These are phyloP conservation scores for Cladosporium velox DNA, from an alignment of 2,329 filamentous ascomycete genomes.

Conservation along the genomic window DNA sequence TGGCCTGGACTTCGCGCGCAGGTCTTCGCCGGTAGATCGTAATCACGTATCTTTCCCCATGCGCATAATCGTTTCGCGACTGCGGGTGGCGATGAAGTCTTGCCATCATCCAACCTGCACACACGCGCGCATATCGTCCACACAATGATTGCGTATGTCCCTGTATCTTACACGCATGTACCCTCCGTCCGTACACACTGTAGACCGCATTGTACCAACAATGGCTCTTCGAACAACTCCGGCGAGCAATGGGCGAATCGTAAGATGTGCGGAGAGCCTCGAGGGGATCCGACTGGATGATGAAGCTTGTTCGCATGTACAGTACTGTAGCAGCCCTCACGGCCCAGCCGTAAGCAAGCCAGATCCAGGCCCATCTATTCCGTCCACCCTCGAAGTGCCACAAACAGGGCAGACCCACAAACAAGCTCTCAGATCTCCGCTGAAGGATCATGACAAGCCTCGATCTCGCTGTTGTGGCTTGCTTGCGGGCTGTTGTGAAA, in stretches of 20 bases:
- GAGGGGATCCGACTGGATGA: neutral
- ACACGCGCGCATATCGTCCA: neutral
- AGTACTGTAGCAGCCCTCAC: neutral
- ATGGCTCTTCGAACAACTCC: neutral
- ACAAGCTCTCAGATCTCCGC: constrained; percentile 1
- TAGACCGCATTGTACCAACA: neutral
- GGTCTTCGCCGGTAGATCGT: neutral
- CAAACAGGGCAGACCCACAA: neutral
- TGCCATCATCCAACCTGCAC: neutral
- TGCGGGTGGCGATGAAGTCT: neutral
- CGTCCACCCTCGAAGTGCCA: neutral
- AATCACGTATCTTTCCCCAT: neutral
- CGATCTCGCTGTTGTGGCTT: neutral
- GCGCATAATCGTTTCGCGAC: neutral
- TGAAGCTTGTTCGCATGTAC: neutral
- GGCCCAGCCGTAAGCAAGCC: neutral
- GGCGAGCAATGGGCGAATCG: neutral
- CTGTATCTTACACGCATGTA: neutral
- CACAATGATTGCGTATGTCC: neutral
- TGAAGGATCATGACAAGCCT: neutral
- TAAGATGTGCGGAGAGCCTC: neutral
- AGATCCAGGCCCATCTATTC: neutral
- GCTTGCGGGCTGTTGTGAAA: neutral
- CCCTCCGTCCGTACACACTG: neutral
- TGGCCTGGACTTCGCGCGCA: neutral